Evolutionary conservation across 2,329 filamentous ascomycete genomes (phyloP).

Genomic region (Dactylellina parvicollis): DNA sequence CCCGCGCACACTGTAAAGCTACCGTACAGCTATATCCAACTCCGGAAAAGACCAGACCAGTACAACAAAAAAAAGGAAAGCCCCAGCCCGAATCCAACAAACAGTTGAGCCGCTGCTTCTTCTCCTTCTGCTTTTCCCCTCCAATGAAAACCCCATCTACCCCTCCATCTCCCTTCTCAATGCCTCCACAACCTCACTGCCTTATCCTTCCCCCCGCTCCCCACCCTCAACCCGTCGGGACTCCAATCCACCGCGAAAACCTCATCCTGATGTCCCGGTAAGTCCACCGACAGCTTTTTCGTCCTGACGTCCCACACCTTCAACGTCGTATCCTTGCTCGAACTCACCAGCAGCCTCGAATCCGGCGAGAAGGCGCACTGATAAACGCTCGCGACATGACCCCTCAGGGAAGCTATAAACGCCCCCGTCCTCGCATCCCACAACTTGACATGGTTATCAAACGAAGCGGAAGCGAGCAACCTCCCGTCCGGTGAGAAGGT

Average conservation of each 20-base stretch:
- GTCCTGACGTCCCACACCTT: constrained; percentile 90
- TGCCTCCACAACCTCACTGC: constrained; percentile 74
- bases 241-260: constrained; percentile 64
- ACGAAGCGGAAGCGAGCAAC: constrained; percentile 86
- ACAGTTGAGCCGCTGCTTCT: not conserved
- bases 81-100: not conserved
- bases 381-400: constrained; percentile 91
- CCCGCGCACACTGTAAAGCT: not conserved
- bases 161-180: constrained; percentile 60
- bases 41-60: not conserved
- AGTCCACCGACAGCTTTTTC: constrained; percentile 76
- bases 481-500: constrained; percentile 86
- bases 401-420: constrained; percentile 86
- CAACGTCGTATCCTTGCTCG: constrained; percentile 74
- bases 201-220: constrained; percentile 93
- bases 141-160: constrained; percentile 16
- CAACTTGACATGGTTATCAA: constrained; percentile 77
- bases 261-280: constrained; percentile 47
- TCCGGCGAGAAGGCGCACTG: constrained; percentile 93
- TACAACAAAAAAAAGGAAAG: not conserved
- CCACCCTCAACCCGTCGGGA: constrained; percentile 72
- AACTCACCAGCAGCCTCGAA: constrained; percentile 80
- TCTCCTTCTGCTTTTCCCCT: not conserved
- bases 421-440: constrained; percentile 70
- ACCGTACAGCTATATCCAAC: not conserved